Base-by-base conservation (phyloP, 1,284 basidiomycete species). In the Inonotus obliquus region DNA sequence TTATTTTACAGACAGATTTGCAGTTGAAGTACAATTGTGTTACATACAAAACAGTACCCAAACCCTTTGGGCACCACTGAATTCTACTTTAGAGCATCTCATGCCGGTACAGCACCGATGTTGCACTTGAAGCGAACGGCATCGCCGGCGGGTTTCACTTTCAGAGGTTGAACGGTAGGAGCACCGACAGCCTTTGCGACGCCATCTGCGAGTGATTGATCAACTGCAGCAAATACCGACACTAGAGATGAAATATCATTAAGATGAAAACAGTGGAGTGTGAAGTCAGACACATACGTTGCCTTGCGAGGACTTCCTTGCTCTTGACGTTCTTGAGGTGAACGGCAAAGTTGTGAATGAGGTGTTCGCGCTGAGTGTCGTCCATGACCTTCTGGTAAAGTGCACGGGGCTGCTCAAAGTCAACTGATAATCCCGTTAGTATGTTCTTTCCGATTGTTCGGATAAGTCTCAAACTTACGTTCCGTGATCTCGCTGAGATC, bases 391-490 rank as follows among this genome's bases (percentile, higher is more conserved):
- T 87, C 65, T 75, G 71, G 83, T 86, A 96, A 51, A 97, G 78
- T 14, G 79, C 84, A 62, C 93, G 85, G 6, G 95, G 93, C 71
- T 95, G 93, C 76, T 93, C 91, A 70, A 97, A 97, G 81, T 97
- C 94, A 69, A 91, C 85, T 88, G 70, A 32, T 45, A 32, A 6
- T 57, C 10, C 17, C 21, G 37, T 41, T 27, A 51, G 44, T 6
- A 49, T 55, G 25, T 13, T 11, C 41, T 32, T n/a, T 14, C 39
- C 17, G 57, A 44, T n/a, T 35, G 56, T 23, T 55, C 32, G 39
- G 61, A 49, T 25, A 14, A 27, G 13, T 44, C 39, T 11, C 6
- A 21, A 48, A 56, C 89, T 68, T 67, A 91, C 89, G 81, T 69
- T 93, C 91, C 38, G 86, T 89, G 70, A 95, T 80, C 72, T 87